Conservation (phyloP, 192 early-diverging fungal species). For the Haplosporangium gracile region DNA sequence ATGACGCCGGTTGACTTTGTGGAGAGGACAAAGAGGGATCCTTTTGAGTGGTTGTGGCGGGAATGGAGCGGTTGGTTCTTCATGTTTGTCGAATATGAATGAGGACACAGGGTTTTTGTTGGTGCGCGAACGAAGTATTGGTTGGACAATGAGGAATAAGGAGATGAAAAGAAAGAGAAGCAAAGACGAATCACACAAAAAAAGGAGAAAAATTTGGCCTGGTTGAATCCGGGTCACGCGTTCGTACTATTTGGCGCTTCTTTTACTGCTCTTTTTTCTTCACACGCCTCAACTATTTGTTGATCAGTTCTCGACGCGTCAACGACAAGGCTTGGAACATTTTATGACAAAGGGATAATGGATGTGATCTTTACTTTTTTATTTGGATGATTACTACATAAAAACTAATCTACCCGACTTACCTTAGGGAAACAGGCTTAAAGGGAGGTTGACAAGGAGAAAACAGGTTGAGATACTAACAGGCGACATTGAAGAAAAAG, state of each 20-base stretch:
- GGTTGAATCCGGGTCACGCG: background rate
- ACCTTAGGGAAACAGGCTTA: too few relatives aligned
- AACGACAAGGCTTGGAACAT: too few relatives aligned
- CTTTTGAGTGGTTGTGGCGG: conserved; percentile 30
- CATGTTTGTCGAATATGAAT: background rate
- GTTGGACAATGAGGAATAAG: background rate
- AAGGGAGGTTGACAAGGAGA: too few relatives aligned
- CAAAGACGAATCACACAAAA: background rate
- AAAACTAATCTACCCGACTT: too few relatives aligned
- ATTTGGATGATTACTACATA: too few relatives aligned
- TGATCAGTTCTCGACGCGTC: too few relatives aligned
- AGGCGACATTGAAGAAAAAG: background rate
- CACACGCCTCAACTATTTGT: too few relatives aligned
- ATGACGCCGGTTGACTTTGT: conserved; percentile 39
- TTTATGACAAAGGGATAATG: too few relatives aligned
- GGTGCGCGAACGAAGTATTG: background rate
- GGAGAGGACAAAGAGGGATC: conserved; percentile 47
- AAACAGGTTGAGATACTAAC: background rate
- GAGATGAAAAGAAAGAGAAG: background rate
- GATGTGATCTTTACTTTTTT: too few relatives aligned
- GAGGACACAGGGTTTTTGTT: background rate
- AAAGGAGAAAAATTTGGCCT: background rate
- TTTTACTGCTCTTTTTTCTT: too few relatives aligned
- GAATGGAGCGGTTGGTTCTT: conserved; percentile 28
- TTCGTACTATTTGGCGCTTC: too few relatives aligned